Evolutionary conservation across 345 rosid species (phyloP).

Genomic region (Moricandia moricandioides): DNA sequence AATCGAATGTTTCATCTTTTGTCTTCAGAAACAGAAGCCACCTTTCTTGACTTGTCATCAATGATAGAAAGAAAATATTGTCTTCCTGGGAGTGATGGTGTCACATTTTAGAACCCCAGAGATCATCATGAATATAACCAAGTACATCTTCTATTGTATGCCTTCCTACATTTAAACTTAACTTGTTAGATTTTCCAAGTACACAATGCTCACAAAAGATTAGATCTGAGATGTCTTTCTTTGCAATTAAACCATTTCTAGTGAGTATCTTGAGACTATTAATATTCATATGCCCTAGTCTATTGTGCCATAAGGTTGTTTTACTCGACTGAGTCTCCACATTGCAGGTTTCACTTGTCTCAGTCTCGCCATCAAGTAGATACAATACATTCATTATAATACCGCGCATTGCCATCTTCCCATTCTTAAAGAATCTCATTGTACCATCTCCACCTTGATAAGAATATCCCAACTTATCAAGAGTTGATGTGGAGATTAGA

Average conservation of each 20-base stretch:
- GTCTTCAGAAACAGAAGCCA: not conserved
- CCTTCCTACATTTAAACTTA: not conserved
- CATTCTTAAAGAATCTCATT: not conserved
- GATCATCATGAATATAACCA: not conserved
- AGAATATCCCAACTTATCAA: not conserved
- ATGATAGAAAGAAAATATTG: not conserved
- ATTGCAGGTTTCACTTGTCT: not conserved
- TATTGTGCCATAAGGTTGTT: not conserved
- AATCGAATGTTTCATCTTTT: not conserved
- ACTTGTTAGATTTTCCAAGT: not conserved
- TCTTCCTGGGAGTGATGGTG: not conserved
- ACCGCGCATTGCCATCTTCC: no score
- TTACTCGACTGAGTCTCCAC: not conserved
- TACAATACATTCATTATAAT: no score
- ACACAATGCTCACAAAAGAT: not conserved
- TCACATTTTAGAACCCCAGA: not conserved
- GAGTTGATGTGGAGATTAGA: not conserved
- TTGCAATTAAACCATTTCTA: not conserved
- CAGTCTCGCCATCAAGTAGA: not conserved
- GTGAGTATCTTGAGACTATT: not conserved
- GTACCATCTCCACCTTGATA: not conserved
- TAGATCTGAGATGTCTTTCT: not conserved
- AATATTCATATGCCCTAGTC: not conserved
- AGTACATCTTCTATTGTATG: not conserved
- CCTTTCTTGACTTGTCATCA: not conserved